phyloP scores from a whole-genome alignment of 768 basidiomycete species.

The Pseudohyphozyma bogoriensis region DNA sequence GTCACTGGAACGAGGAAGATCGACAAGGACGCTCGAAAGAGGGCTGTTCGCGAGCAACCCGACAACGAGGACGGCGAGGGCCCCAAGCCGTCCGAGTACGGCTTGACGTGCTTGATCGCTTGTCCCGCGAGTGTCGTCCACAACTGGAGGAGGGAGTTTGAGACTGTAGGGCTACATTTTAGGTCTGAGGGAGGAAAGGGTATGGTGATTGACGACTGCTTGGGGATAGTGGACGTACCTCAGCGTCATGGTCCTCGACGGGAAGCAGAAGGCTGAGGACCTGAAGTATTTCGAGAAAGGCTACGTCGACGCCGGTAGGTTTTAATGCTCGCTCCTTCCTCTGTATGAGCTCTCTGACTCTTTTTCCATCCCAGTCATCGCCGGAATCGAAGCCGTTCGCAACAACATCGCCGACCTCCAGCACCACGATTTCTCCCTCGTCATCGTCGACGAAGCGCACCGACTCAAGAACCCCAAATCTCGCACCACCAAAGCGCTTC shows the following conservation, averaged over 20 bases:
- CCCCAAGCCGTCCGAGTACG: conserved; percentile 53
- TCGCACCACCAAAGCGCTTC: conserved; percentile 57
- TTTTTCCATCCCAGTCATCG: conserved; percentile 51
- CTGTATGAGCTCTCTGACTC: neutral
- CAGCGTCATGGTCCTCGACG: conserved; percentile 65
- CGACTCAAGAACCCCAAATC: conserved; percentile 69
- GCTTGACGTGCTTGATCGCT: conserved; percentile 80
- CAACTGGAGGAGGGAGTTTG: conserved; percentile 85
- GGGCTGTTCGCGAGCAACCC: conserved; percentile 31
- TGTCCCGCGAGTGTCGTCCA: conserved; percentile 71
- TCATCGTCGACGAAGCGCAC: conserved; percentile 83
- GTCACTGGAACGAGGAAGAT: conserved; percentile 61
- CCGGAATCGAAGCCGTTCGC: conserved; percentile 65
- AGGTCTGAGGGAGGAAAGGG: too few relatives aligned
- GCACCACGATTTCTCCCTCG: conserved; percentile 51
- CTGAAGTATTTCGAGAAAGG: conserved; percentile 68
- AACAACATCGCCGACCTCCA: conserved; percentile 60
- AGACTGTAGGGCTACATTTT: conserved; percentile 49
- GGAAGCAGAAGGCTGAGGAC: conserved; percentile 46
- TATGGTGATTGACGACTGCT: conserved; percentile 7
- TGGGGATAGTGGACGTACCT: conserved; percentile 79
- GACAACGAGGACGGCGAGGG: neutral
- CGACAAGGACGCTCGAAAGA: conserved; percentile 47
- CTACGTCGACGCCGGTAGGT: conserved; percentile 69
- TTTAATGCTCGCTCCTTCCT: conserved; percentile 33